A percentile compares a stretch with the other conserved stretches of the same genome.
Evolutionary conservation across 2,329 filamentous ascomycete species (phyloP).

Genomic region (Aspergillus fumigatiaffinis): DNA sequence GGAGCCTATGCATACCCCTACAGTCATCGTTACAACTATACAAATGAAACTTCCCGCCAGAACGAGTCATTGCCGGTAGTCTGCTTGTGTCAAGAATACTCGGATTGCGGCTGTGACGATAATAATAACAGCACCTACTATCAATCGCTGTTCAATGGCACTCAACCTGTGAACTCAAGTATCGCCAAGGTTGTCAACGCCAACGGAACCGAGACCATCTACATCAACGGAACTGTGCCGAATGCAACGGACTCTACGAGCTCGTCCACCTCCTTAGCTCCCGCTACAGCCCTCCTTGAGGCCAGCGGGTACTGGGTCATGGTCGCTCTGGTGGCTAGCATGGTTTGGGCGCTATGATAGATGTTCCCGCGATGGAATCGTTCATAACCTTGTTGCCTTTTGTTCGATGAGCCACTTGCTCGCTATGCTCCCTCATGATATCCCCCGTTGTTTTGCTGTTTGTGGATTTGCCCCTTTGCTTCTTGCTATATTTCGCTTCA

Average conservation of each 20-base stretch:
- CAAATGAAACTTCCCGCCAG: constrained; percentile 40
- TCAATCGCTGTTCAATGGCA: constrained; percentile 41
- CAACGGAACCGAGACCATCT: constrained; percentile 44
- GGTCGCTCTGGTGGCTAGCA: constrained; percentile 32
- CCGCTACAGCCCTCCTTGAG: constrained; percentile 17
- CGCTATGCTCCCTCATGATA: not conserved
- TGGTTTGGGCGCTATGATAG: constrained; percentile 29
- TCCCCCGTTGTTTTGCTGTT: not conserved
- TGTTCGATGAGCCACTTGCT: not conserved
- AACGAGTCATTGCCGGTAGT: constrained; percentile 52
- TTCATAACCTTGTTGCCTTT: not conserved
- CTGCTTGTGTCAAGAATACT: constrained; percentile 54
- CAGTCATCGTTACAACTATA: constrained; percentile 44
- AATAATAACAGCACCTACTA: constrained; percentile 43
- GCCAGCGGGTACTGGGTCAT: constrained; percentile 43
- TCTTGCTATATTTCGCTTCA: not conserved
- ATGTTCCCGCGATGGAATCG: not conserved
- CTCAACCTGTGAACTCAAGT: constrained; percentile 36
- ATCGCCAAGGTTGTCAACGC: constrained; percentile 35
- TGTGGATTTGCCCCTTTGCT: not conserved
- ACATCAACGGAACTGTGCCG: constrained; percentile 46
- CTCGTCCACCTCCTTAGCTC: constrained; percentile 18
- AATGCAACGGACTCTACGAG: constrained; percentile 43
- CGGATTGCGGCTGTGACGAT: constrained; percentile 56
- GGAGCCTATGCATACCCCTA: constrained; percentile 55